These are phyloP conservation scores for Saccharomycopsis olivae DNA, from an alignment of 805 yeast genomes.

Conservation along the genomic window DNA sequence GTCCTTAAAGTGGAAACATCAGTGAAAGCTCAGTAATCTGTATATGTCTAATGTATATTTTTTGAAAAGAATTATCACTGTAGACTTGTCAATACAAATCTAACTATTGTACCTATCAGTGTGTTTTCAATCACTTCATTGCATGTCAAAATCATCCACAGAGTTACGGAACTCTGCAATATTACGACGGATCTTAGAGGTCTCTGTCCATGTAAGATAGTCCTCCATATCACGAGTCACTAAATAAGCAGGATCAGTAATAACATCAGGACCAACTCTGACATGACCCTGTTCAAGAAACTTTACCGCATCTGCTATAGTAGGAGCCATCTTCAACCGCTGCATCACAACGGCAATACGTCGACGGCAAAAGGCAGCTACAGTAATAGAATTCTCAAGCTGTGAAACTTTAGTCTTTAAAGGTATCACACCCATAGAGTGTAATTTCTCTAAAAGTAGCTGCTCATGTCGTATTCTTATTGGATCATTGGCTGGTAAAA, in stretches of 20 bases:
- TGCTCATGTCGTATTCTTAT: constrained; percentile 83
- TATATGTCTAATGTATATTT: background rate
- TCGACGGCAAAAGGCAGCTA: constrained; percentile 84
- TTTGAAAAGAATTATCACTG: too few species aligned
- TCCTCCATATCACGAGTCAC: constrained; percentile 94
- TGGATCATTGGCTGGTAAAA: constrained; percentile 81
- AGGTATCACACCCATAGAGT: constrained; percentile 78
- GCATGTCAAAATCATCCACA: constrained; percentile 47
- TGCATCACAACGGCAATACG: constrained; percentile 93
- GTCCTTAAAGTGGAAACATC: constrained; percentile 18
- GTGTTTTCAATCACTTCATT: background rate
- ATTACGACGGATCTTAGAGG: constrained; percentile 84
- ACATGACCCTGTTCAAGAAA: constrained; percentile 96
- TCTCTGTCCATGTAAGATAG: constrained; percentile 96
- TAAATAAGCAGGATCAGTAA: constrained; percentile 91
- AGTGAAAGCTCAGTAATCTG: too few species aligned
- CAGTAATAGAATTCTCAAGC: constrained; percentile 84
- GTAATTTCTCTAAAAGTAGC: constrained; percentile 74
- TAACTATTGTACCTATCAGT: background rate
- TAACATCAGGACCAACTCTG: constrained; percentile 90
- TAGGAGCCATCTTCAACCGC: constrained; percentile 87
- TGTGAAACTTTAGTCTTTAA: constrained; percentile 87
- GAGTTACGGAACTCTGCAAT: constrained; percentile 78
- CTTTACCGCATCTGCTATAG: constrained; percentile 77
- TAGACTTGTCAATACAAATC: background rate